Evolutionary conservation across 208 protist genomes (phyloP).

Genomic region (Leishmania aethiopica): DNA sequence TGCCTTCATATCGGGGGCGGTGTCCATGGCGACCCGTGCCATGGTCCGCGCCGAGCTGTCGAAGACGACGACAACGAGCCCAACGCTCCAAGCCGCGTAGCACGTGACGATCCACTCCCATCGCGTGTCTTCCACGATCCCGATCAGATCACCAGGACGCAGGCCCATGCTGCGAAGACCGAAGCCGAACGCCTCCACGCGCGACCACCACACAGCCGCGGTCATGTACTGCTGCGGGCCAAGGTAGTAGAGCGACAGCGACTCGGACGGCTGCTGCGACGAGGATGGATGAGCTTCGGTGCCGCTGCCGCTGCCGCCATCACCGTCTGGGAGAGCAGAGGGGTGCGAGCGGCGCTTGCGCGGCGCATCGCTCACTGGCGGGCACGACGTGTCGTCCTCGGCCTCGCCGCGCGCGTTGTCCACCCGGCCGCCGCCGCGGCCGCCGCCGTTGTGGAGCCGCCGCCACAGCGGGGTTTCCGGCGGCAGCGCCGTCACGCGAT

Average conservation of each 20-base stretch:
- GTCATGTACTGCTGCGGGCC: constrained; percentile 54
- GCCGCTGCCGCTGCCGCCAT: neutral
- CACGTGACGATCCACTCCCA: constrained; percentile 81
- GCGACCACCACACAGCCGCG: constrained; percentile 50
- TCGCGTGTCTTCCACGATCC: constrained; percentile 61
- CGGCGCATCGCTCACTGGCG: neutral
- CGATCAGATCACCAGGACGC: constrained; percentile 41
- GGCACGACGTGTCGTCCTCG: constrained; percentile 17
- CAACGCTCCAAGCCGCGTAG: constrained; percentile 62
- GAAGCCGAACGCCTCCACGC: constrained; percentile 46
- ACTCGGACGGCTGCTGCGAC: constrained; percentile 4
- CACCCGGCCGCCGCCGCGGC: neutral
- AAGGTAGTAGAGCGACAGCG: constrained; percentile 40
- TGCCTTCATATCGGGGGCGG: constrained; percentile 29
- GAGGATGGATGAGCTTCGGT: neutral
- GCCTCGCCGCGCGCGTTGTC: constrained; percentile 19
- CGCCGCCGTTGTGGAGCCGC: neutral
- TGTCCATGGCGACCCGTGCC: constrained; percentile 33
- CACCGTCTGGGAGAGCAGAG: neutral
- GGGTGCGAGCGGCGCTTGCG: neutral
- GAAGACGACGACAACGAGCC: constrained; percentile 48
- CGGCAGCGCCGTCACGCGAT: constrained; percentile 25
- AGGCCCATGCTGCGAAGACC: constrained; percentile 63
- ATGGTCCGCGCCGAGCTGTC: constrained; percentile 35
- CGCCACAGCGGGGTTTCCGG: constrained; percentile 5